Evolutionary conservation across 2,329 filamentous ascomycete genomes (phyloP).

Genomic region (Fusarium piperis): DNA sequence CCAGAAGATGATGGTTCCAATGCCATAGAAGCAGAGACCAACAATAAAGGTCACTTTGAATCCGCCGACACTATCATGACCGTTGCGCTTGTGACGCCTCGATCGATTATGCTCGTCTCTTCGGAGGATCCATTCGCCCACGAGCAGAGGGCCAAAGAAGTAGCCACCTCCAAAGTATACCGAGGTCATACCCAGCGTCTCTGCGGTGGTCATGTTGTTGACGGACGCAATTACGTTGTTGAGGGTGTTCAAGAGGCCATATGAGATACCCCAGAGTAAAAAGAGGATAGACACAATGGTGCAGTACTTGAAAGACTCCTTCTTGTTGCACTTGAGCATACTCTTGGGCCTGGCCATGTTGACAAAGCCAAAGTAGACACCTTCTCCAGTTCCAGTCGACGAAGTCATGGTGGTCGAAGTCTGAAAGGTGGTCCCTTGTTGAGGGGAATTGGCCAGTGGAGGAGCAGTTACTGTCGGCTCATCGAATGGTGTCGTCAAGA

Average conservation of each 20-base stretch:
- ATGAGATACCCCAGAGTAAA: constrained; percentile 90
- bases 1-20: constrained; percentile 88
- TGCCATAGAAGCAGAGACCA: constrained; percentile 78
- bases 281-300: constrained; percentile 82
- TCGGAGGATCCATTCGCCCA: constrained; percentile 76
- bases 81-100: constrained; percentile 49
- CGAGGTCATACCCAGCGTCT: constrained; percentile 74
- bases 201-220: constrained; percentile 66
- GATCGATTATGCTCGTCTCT: constrained; percentile 69
- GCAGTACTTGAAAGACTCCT: constrained; percentile 77
- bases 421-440: constrained; percentile 15
- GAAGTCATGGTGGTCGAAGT: constrained; percentile 48
- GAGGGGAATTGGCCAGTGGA: constrained; percentile 8
- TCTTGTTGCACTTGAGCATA: constrained; percentile 70
- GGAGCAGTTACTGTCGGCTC: constrained; percentile 17
- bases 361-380: constrained; percentile 80
- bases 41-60: constrained; percentile 85
- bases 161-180: constrained; percentile 78
- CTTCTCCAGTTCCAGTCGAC: constrained; percentile 48
- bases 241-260: constrained; percentile 84
- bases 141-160: constrained; percentile 73
- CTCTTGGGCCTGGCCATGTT: constrained; percentile 75
- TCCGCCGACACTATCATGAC: constrained; percentile 64
- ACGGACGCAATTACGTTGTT: constrained; percentile 76
- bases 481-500: constrained; percentile 56